A percentile compares a stretch with the other conserved stretches of the same genome.
Evolutionary conservation across 768 basidiomycete genomes (phyloP).

Genomic region (Psilocybe sp.): DNA sequence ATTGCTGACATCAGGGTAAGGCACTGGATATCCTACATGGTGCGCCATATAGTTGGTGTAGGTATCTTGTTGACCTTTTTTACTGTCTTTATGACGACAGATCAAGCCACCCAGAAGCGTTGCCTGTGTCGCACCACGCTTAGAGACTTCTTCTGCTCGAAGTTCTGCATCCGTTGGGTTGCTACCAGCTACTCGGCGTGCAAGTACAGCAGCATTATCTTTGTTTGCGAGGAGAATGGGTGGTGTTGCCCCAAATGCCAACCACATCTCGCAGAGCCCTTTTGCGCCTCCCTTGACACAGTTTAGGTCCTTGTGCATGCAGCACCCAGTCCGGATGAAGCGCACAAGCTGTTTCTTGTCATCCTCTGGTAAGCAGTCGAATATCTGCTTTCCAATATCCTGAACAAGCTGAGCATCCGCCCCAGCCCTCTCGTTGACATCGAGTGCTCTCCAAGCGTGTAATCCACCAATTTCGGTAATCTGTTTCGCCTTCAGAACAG

Average conservation of each 20-base stretch:
- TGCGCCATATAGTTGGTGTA: background rate
- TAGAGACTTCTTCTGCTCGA: too few species aligned
- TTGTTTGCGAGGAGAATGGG: slow-evolving; percentile 22
- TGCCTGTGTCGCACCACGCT: background rate
- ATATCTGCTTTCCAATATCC: slow-evolving; percentile 12
- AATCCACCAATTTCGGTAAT: too few species aligned
- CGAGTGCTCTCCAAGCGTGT: too few species aligned
- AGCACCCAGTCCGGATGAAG: slow-evolving; percentile 12
- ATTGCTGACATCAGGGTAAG: slow-evolving; percentile 20
- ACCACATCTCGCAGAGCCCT: slow-evolving; percentile 6
- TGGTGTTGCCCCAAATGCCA: background rate
- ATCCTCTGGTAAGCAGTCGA: slow-evolving; percentile 9
- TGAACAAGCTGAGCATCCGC: slow-evolving; percentile 3
- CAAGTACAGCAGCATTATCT: too few species aligned
- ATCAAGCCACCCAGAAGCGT: background rate
- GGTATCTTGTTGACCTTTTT: background rate
- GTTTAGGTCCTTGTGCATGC: slow-evolving; percentile 17
- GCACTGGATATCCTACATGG: too few species aligned
- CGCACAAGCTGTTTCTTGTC: background rate
- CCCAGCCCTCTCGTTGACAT: too few species aligned
- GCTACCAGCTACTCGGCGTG: too few species aligned
- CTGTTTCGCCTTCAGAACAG: too few species aligned
- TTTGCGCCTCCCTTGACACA: slow-evolving; percentile 9
- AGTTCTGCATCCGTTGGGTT: too few species aligned
- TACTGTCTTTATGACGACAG: background rate